Conservation (phyloP, 1,139 yeast genomes). For the Sugiyamaella neomexicana region DNA sequence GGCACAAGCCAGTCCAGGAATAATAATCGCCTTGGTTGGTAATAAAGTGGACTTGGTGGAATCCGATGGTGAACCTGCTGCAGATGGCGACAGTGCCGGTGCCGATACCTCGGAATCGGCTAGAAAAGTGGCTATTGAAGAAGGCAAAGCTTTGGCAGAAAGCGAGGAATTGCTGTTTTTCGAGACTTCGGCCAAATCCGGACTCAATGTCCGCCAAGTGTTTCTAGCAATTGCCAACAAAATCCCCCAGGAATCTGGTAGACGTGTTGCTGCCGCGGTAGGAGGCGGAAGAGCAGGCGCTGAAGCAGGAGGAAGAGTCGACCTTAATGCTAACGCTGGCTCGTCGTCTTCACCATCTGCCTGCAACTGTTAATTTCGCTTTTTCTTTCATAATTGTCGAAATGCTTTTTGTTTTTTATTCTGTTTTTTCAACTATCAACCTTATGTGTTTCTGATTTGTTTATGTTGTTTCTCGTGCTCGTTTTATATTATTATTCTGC, state of each 20-base stretch:
- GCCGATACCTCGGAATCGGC: slow-evolving; percentile 39
- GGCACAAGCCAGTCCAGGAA: slow-evolving; percentile 90
- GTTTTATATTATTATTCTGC: neutral
- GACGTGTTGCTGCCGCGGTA: slow-evolving; percentile 19
- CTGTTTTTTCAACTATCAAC: slow-evolving; percentile 1
- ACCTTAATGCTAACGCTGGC: slow-evolving; percentile 22
- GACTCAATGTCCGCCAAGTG: slow-evolving; percentile 88
- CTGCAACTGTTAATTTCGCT: slow-evolving; percentile 22
- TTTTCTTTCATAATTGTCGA: slow-evolving; percentile 1
- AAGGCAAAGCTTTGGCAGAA: slow-evolving; percentile 75
- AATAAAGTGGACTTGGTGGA: slow-evolving; percentile 75
- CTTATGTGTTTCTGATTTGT: neutral
- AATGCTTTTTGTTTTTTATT: no score
- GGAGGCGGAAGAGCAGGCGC: slow-evolving; percentile 18
- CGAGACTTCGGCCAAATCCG: slow-evolving; percentile 93
- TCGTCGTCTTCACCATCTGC: slow-evolving; percentile 26
- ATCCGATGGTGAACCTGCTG: slow-evolving; percentile 34
- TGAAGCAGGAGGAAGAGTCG: slow-evolving; percentile 27
- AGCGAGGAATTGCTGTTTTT: slow-evolving; percentile 88
- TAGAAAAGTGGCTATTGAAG: slow-evolving; percentile 84
- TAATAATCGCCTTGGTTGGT: slow-evolving; percentile 90
- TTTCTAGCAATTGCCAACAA: slow-evolving; percentile 87
- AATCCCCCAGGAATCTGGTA: slow-evolving; percentile 55
- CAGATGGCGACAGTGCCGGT: slow-evolving; percentile 20
- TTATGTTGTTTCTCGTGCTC: neutral